Percentiles rank a stretch among this genome's conserved stretches.
Conservation (phyloP, 75 land plant genomes). For the Pinus taeda region DNA sequence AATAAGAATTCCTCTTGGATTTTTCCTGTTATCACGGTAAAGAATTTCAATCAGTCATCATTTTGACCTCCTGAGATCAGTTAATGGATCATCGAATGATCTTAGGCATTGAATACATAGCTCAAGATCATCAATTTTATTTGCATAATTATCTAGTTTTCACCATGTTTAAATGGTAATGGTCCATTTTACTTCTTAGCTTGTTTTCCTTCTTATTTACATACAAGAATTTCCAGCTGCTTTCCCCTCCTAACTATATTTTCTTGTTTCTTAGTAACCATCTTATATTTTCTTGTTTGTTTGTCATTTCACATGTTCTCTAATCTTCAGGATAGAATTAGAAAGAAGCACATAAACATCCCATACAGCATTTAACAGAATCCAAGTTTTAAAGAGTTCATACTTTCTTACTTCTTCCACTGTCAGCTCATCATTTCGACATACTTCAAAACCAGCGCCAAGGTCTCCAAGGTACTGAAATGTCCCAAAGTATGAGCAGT, state of each 20-base stretch:
- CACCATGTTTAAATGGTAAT: background rate
- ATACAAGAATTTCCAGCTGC: background rate
- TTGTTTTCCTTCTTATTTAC: background rate
- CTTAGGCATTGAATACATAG: background rate
- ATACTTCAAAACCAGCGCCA: conserved; percentile 83
- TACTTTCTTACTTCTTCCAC: conserved; percentile 76
- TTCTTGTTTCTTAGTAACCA: background rate
- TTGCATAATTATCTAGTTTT: conserved; percentile 2
- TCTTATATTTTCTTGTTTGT: background rate
- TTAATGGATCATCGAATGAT: too few species aligned
- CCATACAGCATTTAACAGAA: background rate
- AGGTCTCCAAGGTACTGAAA: conserved; percentile 91
- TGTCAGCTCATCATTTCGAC: conserved; percentile 89
- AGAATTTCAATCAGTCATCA: conserved; percentile 11
- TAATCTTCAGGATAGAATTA: background rate
- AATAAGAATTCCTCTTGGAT: conserved; percentile 90
- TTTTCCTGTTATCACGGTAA: conserved; percentile 49
- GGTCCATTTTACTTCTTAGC: background rate
- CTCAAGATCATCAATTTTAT: background rate
- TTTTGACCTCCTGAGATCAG: background rate
- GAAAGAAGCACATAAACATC: background rate
- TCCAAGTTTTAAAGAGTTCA: background rate
- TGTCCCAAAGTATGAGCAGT: background rate
- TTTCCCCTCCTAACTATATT: background rate
- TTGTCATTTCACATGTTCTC: background rate